Evolutionary conservation across 306 rosid species (phyloP).

Genomic region (Myrica gale): DNA sequence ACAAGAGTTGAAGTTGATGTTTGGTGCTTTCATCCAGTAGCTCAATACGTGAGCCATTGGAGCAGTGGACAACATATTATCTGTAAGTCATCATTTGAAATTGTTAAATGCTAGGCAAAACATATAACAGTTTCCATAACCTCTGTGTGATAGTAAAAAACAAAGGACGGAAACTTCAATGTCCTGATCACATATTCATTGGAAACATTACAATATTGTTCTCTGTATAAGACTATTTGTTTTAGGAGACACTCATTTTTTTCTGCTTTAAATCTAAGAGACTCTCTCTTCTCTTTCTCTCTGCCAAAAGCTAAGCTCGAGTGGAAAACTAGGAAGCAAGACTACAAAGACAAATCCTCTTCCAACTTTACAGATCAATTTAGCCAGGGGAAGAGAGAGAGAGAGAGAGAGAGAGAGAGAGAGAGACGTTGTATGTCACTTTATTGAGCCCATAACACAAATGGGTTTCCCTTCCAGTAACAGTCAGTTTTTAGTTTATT

Average conservation of each 20-base stretch:
- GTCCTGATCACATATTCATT: slow-evolving; percentile 2
- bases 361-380: background rate
- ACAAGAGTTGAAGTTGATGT: slow-evolving; percentile 47
- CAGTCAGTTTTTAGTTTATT: background rate
- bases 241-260: too few relatives aligned
- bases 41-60: slow-evolving; percentile 58
- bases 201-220: background rate
- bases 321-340: background rate
- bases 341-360: background rate
- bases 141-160: background rate
- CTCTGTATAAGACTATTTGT: background rate
- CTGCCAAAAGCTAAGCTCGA: background rate
- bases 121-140: background rate
- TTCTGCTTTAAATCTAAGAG: too few relatives aligned
- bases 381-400: background rate
- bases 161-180: slow-evolving; percentile 41
- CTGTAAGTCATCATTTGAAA: slow-evolving; percentile 40
- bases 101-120: background rate
- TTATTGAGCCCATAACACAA: background rate
- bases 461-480: background rate
- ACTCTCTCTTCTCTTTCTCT: background rate
- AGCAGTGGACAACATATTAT: slow-evolving; percentile 56
- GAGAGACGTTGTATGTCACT: background rate
- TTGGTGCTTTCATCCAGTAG: slow-evolving; percentile 42
- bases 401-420: background rate